Evolutionary conservation across 306 rosid genomes (phyloP), one percentile per base, ranked within the genome.

Genomic region (Sophora flavescens): DNA sequence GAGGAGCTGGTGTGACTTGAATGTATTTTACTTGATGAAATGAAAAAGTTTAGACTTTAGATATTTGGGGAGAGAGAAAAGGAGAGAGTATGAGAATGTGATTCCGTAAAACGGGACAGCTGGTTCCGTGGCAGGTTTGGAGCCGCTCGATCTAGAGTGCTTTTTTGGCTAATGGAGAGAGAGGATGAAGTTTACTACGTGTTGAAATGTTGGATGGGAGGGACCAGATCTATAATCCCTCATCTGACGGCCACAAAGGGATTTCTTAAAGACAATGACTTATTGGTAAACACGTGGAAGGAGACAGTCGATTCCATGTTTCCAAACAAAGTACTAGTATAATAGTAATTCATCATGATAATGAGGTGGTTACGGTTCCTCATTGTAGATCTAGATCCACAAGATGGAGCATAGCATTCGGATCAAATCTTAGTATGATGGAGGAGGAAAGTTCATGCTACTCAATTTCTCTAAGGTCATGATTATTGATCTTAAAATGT

Each of bases 61-160:
- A 69, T 58, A 68, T 63, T 39, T 54, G 68, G 32, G 32, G 3
- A 72, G 70, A 70, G 65, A 76, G 50, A 36, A 6, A 36, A 4
- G 42, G 50, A 13, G 66, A 16, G 42, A n/a, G 54, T 16, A n/a
- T 48, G 45, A 12, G 41, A 68, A 11, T 57, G 68, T 15, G 83
- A 77, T 78, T 84, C 84, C 39, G 32, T n/a, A 44, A 3, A 64
- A 82, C 81, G 42, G 78, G 74, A 80, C 83, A 78, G 85, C 88
- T 89, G 91, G 81, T 72, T 59, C 39, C 70, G 6, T 10, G 75
- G 75, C 5, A 6, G 57, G 44, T 62, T 86, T 68, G 42, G 18
- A 44, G 74, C 88, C 97, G 91, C 83, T 61, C 44, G 98, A 91
- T 93, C n/a, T 13, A 69, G 83, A 62, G 56, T 5, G 57, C 18